Evolutionary conservation across 495 filamentous ascomycete genomes (phyloP).

Genomic region (Rusavskia elegans): DNA sequence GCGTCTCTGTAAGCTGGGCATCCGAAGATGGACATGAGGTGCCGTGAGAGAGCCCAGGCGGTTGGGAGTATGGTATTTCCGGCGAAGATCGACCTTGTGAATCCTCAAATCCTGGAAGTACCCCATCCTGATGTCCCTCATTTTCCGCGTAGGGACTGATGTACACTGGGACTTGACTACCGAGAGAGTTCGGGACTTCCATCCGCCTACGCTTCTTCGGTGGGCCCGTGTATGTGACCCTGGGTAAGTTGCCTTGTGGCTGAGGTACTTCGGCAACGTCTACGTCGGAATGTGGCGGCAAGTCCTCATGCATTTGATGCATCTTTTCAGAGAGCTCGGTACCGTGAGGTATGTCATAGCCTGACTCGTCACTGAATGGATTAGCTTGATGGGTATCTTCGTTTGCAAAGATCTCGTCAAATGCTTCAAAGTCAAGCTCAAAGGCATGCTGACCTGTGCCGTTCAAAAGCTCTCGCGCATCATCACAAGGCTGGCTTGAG

Average conservation of each 20-base stretch:
- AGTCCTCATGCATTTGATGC: background rate
- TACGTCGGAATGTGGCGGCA: no score
- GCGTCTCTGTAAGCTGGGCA: background rate
- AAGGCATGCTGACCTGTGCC: conserved; percentile 8
- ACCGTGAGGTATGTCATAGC: conserved; percentile 6
- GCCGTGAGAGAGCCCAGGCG: background rate
- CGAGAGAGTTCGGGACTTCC: background rate
- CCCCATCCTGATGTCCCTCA: conserved; percentile 2
- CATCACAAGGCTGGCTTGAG: background rate
- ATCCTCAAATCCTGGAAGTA: conserved; percentile 9
- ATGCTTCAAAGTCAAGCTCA: background rate
- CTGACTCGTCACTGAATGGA: background rate
- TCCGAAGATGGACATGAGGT: background rate
- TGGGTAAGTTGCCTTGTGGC: background rate
- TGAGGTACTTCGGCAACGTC: background rate
- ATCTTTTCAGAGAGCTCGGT: conserved; percentile 1
- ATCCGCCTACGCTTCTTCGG: conserved; percentile 7
- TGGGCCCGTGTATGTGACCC: background rate
- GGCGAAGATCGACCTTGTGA: background rate
- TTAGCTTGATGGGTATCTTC: background rate
- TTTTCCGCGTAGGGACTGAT: conserved; percentile 4
- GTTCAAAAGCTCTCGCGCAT: background rate
- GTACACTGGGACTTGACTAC: background rate
- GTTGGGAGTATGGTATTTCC: background rate
- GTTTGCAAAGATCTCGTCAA: background rate